Base-by-base conservation (phyloP, 306 rosid genomes). In the Pterocarpus santalinus region DNA sequence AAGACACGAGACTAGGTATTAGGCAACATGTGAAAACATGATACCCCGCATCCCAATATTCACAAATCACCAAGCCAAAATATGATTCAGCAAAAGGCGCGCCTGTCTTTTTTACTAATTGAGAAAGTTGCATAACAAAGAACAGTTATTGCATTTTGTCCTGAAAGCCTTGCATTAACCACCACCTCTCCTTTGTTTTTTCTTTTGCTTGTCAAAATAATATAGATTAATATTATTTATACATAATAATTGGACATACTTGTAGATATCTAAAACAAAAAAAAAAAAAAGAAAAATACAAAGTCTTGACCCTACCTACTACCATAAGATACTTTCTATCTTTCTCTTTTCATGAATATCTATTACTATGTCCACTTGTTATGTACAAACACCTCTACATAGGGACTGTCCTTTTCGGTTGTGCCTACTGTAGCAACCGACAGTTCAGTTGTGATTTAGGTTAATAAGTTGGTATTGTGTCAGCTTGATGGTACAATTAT, bases 401-500 rank as follows among this genome's bases (percentile, higher is more conserved):
- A 16, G 68, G 43, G 5, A 74, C 55, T 74, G 5, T 60, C 13
- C 71, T 7, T 39, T 49, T 49, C 16, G 38, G 75, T 70, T 53
- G 16, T 5, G n/a, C 41, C 10, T 52, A 49, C 15, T 33, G 46
- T 72, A 57, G 72, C 51, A 62, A 64, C 80, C 16, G 51, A 63
- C 61, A 51, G 16, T 76, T 49, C 13, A 65, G 51, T 75, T 73
- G 41, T 46, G 15, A 47, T 28, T 61, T 51, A 85, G 17, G 73
- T 52, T 81, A 61, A 76, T 49, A 74, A 63, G 60, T 65, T 64
- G 16, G 57, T 49, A 9, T 68, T 65, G 61, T 80, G 56, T 72
- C 81, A 95, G 99, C 83, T 95, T 81, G 97, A 95, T 52, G 99
- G 99, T 47, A 95, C 94, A 15, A 90, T 95, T 65, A 61, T 90